Percentiles rank a stretch among this genome's conserved stretches.
These are phyloP conservation scores for Cladosporium halotolerans DNA, from an alignment of 2,329 filamentous ascomycete species.

Conservation along the genomic window DNA sequence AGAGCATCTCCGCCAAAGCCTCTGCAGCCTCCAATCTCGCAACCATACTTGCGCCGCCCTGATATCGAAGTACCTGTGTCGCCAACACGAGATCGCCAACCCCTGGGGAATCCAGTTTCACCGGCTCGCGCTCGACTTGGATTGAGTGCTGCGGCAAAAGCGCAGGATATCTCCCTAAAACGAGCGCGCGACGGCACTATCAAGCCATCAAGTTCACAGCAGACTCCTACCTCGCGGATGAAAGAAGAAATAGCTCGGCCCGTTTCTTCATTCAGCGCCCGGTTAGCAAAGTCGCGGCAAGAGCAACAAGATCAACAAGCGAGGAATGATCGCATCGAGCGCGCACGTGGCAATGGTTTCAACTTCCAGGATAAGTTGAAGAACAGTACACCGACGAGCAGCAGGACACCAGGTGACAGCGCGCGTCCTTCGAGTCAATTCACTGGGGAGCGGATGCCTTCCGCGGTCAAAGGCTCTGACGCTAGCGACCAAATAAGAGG, in stretches of 20 bases:
- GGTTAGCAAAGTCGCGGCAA: conserved; percentile 62
- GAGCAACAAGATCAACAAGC: conserved; percentile 39
- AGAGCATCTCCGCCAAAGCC: conserved; percentile 7
- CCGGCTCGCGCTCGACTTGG: conserved; percentile 75
- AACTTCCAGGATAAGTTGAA: conserved; percentile 3
- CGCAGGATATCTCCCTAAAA: conserved; percentile 77
- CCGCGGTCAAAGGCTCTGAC: neutral
- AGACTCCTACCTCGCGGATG: neutral
- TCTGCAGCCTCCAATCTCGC: conserved; percentile 1
- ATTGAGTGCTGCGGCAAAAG: conserved; percentile 81
- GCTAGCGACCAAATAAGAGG: neutral
- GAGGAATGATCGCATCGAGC: conserved; percentile 39
- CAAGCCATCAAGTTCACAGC: conserved; percentile 18
- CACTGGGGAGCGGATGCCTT: conserved; percentile 2
- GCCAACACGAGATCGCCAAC: conserved; percentile 47
- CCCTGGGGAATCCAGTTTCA: conserved; percentile 56
- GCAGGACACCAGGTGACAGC: neutral
- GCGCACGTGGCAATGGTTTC: conserved; percentile 34
- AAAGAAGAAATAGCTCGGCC: conserved; percentile 2
- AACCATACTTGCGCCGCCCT: neutral
- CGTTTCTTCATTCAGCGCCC: conserved; percentile 63
- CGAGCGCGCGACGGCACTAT: conserved; percentile 46
- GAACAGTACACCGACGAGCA: neutral
- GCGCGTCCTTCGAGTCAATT: neutral
- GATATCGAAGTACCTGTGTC: conserved; percentile 73